Conservation (phyloP, 768 basidiomycete genomes). For the Hygrophorus pudorinus region DNA sequence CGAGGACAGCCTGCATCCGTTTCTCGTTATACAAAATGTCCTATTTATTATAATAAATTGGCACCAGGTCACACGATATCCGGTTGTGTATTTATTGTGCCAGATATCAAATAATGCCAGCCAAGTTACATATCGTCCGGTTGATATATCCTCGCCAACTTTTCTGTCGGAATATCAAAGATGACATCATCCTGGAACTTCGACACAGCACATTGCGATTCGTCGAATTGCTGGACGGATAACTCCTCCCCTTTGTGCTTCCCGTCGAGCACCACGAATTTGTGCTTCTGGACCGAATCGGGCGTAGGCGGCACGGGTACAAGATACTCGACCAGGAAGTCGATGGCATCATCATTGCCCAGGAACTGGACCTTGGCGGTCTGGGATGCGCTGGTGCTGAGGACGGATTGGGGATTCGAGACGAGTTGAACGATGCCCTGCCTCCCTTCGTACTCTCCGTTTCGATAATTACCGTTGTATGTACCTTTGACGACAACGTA, state of each 20-base stretch:
- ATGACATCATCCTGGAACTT: constrained; percentile 12
- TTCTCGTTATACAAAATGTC: no score
- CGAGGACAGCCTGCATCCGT: no score
- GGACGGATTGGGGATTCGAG: constrained; percentile 1
- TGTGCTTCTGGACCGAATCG: constrained; percentile 25
- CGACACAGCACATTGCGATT: constrained; percentile 1
- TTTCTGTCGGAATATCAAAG: constrained; percentile 25
- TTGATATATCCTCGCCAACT: constrained; percentile 25
- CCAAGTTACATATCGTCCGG: constrained; percentile 4
- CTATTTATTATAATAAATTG: no score
- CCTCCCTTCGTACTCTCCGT: constrained; percentile 21
- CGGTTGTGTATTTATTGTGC: no score
- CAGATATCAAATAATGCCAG: no score
- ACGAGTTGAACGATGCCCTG: constrained; percentile 11
- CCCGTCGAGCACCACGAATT: constrained; percentile 41
- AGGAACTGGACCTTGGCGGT: no score
- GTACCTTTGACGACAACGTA: constrained; percentile 11
- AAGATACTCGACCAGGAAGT: constrained; percentile 24
- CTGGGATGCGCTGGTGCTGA: no score
- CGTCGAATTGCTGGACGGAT: constrained; percentile 20
- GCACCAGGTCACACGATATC: no score
- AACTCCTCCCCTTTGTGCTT: constrained; percentile 32
- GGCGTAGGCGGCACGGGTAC: constrained; percentile 26
- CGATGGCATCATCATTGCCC: no score
- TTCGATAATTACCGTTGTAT: constrained; percentile 14